Base-by-base conservation (phyloP, 495 filamentous ascomycete species). In the Pseudomonodictys pantanalensis region DNA sequence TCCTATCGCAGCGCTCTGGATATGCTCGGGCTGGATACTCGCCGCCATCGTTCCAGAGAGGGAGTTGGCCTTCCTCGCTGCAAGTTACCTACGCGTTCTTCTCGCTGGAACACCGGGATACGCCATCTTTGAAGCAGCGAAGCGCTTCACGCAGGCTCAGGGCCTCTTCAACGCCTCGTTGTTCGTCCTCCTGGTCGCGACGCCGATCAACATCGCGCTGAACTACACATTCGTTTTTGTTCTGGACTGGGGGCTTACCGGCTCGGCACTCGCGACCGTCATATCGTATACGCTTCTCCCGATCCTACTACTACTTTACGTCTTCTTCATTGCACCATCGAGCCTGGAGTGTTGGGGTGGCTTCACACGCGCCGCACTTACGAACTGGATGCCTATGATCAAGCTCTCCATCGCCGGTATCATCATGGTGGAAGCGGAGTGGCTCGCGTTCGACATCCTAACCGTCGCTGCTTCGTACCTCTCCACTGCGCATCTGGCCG, bases 121-220 rank as follows among this genome's bases (percentile, higher is more conserved):
- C 45, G 63, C 63, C 0, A 53, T 49, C 28, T 71, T 71, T 32
- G 68, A 71, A 44, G 54, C 62, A 7, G 64, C 63, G n/a, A 71
- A 71, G 57, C 42, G 63, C 10, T 71, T 67, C 43, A 56, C 60
- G 20, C 67, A 71, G 32, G 67, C 68, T 2, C 67, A 71, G 52
- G 67, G 66, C 17, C 38, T 64, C 2, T 71, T 71, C 56, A 67
- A 57, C 10, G 62, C 67, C 3, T 46, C 29, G 2, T 43, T 71
- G 2, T 54, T 48, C 39, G 63, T 69, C 11, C 48, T 71, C 5
- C 8, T 71, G 8, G 41, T 69, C 20, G 44, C 26, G 3, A 45
- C 64, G 6, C 68, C 67, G 7, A n/a, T 69, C 3, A 71, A 71
- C 48, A 35, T 64, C 39, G 29, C 68, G 6, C 41, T 71, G 7